Percentiles rank a stretch among this genome's conserved stretches.
Conservation (phyloP, 2,329 filamentous ascomycete species). For the Cordyceps fumosorosea region DNA sequence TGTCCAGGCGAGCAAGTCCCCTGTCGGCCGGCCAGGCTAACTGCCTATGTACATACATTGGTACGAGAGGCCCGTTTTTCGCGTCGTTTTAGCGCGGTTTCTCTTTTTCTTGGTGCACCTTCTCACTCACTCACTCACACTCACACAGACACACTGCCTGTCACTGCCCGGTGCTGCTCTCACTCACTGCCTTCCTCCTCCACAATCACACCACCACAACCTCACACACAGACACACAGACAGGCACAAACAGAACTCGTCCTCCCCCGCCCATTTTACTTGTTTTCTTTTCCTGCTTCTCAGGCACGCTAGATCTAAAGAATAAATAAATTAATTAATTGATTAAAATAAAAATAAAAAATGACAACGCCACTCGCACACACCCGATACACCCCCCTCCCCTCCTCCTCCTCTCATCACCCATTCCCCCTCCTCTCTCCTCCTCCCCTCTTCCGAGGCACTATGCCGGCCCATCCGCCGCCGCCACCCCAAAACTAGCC, state of each 20-base stretch:
- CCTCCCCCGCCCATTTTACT: background rate
- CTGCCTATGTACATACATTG: no score
- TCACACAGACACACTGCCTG: background rate
- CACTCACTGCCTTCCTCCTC: background rate
- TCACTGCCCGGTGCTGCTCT: background rate
- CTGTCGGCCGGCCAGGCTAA: background rate
- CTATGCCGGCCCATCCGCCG: background rate
- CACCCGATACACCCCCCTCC: background rate
- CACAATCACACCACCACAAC: background rate
- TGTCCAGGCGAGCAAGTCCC: background rate
- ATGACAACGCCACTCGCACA: background rate
- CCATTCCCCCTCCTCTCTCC: background rate
- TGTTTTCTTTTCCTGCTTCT: background rate
- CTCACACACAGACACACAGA: background rate
- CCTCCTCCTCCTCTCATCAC: background rate
- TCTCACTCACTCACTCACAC: background rate
- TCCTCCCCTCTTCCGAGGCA: constrained; percentile 5
- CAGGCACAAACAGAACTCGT: background rate
- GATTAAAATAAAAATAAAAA: background rate
- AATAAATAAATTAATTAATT: background rate
- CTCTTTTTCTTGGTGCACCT: background rate
- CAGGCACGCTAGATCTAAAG: background rate
- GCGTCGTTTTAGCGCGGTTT: background rate
- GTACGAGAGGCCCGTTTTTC: background rate
- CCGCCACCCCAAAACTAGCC: background rate